Base-by-base conservation (phyloP, 768 basidiomycete genomes). In the Suillus americanus region DNA sequence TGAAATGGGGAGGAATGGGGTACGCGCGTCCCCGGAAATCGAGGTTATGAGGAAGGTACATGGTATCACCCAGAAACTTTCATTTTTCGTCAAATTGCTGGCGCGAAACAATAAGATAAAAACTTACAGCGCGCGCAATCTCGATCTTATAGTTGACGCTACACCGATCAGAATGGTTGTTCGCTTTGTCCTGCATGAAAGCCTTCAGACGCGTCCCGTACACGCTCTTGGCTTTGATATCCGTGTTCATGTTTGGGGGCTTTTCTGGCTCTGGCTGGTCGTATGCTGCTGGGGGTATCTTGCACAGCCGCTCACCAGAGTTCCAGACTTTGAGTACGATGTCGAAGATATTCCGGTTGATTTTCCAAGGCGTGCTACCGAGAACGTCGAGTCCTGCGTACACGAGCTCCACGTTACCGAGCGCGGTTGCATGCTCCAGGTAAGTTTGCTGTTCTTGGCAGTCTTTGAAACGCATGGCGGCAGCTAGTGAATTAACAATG, bases 1-100 rank as follows among this genome's bases (percentile, higher is more conserved):
- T 95, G 61, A 99, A 82, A 80, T 98, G 94, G 5, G 96, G 95
- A 1, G 97, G 96, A 50, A 97, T 89, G 13, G 97, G 97, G 73
- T 99, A 99, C 0, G 97, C 95, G 61, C 97, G 90, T 9, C 97
- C 97, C 65, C 97, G 89, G 83, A 99, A 99, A 77, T 99, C 97
- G 70, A 98, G 81, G 75, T 97, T 98, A 76, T 99, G 97, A 0
- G 97, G 96, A 59, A 96, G 82, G 78, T 94, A 99, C 74, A 99
- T 89, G 0, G 80, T 86, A 69, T 97, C 97, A 62, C 87, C 86
- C 60, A 96, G 80, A 83, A 96, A 97, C 89, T 94, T 64, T 3
- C 33, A 3, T 64, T 46, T 20, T 59, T 12, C 9, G 54, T 64
- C 28, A 66, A 55, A 45, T 64, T 38, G 6, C 16, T 51, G 33